Percentiles rank a stretch among this genome's conserved stretches.
phyloP scores from a whole-genome alignment of 352 stramenopile species.

The Halophytophthora batemanensis region DNA sequence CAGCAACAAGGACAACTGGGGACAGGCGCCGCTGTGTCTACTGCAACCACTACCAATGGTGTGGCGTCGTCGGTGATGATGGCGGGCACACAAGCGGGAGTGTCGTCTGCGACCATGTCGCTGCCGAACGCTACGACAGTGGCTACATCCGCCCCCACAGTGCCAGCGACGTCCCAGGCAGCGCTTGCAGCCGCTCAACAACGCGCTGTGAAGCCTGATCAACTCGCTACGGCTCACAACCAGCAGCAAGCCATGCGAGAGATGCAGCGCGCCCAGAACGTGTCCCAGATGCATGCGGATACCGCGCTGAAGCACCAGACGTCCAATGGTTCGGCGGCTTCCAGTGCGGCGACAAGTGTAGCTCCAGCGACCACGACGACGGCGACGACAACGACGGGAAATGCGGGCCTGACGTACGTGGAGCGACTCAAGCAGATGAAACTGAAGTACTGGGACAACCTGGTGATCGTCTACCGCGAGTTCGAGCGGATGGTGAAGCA shows the following conservation, averaged over 20 bases:
- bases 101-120: slow-evolving; percentile 26
- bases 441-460: slow-evolving; percentile 79
- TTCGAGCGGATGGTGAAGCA: slow-evolving; percentile 86
- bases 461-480: slow-evolving; percentile 82
- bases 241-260: slow-evolving; percentile 65
- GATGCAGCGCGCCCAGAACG: slow-evolving; percentile 62
- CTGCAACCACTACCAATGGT: slow-evolving; percentile 16
- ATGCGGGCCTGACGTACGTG: slow-evolving; percentile 49
- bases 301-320: slow-evolving; percentile 31
- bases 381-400: slow-evolving; percentile 9
- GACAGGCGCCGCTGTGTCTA: slow-evolving; percentile 7
- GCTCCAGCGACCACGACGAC: slow-evolving; percentile 13
- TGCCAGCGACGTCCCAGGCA: slow-evolving; percentile 22
- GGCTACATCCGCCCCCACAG: slow-evolving; percentile 34
- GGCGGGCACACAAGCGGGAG: slow-evolving; percentile 27
- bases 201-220: slow-evolving; percentile 55
- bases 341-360: slow-evolving; percentile 12
- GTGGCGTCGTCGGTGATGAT: slow-evolving; percentile 26
- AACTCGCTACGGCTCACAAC: slow-evolving; percentile 46
- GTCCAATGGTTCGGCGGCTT: slow-evolving; percentile 14
- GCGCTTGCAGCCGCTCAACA: slow-evolving; percentile 22
- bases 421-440: slow-evolving; percentile 76
- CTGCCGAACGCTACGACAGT: slow-evolving; percentile 39
- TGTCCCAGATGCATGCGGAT: slow-evolving; percentile 41
- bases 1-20: slow-evolving; percentile 38